A percentile compares a stretch with the other conserved stretches of the same genome.
Conservation (phyloP, 495 filamentous ascomycete species). For the Parachaetomium inaequale region DNA sequence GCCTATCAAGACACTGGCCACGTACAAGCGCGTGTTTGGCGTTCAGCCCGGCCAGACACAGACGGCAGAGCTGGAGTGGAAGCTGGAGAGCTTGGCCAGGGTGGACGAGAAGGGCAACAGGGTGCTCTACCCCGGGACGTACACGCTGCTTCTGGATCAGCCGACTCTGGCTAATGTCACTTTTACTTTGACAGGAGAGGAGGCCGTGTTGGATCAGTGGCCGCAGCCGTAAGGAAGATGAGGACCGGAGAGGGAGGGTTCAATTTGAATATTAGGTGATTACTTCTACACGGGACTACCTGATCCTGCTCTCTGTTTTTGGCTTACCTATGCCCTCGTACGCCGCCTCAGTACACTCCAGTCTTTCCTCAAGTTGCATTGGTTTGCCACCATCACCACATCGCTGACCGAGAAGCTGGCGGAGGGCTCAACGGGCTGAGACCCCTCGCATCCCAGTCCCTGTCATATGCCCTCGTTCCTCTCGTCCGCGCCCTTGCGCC, state of each 20-base stretch:
- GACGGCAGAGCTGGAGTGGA: conserved; percentile 47
- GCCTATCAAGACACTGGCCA: conserved; percentile 61
- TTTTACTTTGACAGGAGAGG: conserved; percentile 48
- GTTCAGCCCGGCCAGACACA: conserved; percentile 41
- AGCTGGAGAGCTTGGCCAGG: conserved; percentile 57
- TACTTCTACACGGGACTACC: neutral
- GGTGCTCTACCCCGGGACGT: conserved; percentile 64
- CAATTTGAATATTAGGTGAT: neutral
- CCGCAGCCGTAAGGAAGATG: conserved; percentile 19
- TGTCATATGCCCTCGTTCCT: neutral
- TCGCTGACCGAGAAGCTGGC: neutral
- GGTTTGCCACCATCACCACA: neutral
- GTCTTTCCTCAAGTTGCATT: neutral
- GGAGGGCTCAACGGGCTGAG: neutral
- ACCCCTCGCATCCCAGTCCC: neutral
- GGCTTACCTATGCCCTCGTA: no score
- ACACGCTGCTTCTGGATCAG: conserved; percentile 58
- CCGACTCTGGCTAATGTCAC: conserved; percentile 34
- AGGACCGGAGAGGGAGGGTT: neutral
- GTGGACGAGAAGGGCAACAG: conserved; percentile 56
- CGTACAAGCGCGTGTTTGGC: conserved; percentile 51
- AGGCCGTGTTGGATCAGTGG: conserved; percentile 26
- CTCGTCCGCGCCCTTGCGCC: neutral
- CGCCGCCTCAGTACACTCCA: no score
- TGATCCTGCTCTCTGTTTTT: no score